These are phyloP conservation scores for Hypocreales sp. DNA, from an alignment of 2,329 filamentous ascomycete species.

Conservation along the genomic window DNA sequence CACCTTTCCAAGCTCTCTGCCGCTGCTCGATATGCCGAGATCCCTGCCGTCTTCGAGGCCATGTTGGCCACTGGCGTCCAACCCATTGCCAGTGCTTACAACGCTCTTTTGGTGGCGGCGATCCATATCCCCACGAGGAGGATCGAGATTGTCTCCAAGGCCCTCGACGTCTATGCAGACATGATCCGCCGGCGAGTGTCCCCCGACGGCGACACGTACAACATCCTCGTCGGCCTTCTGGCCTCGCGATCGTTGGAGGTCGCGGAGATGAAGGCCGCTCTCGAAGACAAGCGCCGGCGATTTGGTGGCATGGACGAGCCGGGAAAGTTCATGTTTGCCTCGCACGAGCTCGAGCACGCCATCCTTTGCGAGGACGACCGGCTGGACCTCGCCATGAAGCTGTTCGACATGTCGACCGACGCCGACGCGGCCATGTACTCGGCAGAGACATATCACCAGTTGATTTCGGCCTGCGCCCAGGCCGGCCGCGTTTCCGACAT, in stretches of 20 bases:
- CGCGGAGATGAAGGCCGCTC: constrained; percentile 49
- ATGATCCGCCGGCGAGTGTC: constrained; percentile 78
- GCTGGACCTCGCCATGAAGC: constrained; percentile 66
- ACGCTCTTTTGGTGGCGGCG: constrained; percentile 71
- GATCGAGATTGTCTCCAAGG: constrained; percentile 77
- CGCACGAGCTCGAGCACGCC: constrained; percentile 72
- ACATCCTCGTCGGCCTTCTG: constrained; percentile 71
- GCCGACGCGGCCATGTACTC: constrained; percentile 53
- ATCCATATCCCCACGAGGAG: constrained; percentile 67
- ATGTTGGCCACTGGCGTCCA: constrained; percentile 72
- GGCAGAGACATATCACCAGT: constrained; percentile 66
- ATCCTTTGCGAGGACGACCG: constrained; percentile 81
- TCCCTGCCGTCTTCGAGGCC: constrained; percentile 79
- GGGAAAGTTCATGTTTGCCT: constrained; percentile 77
- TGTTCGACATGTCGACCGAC: constrained; percentile 64
- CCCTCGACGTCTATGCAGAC: constrained; percentile 87
- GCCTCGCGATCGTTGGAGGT: constrained; percentile 70
- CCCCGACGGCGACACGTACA: constrained; percentile 75
- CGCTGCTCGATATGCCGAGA: constrained; percentile 64
- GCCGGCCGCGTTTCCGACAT: constrained; percentile 73
- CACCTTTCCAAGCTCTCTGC: constrained; percentile 63
- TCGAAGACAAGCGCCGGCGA: constrained; percentile 71
- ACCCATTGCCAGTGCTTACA: constrained; percentile 79
- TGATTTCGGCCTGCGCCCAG: constrained; percentile 78
- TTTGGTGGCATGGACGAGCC: constrained; percentile 75